phyloP scores from a whole-genome alignment of 768 basidiomycete genomes.

The Phaeotremella fagi region DNA sequence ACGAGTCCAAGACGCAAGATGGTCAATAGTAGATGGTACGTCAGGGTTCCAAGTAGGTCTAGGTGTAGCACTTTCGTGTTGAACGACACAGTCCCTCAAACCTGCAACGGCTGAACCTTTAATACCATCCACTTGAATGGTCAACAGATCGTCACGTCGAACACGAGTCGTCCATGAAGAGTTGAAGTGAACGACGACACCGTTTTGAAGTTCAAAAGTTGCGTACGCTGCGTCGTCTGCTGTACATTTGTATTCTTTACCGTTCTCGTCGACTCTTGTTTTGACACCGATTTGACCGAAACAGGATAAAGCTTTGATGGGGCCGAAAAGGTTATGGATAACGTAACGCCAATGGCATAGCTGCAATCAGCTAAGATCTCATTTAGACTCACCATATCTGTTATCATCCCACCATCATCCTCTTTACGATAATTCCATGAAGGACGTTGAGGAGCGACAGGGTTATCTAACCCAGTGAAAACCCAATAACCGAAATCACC shows the following conservation, averaged over 20 bases:
- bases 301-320: constrained; percentile 19
- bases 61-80: constrained; percentile 20
- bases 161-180: constrained; percentile 20
- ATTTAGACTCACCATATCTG: too few relatives aligned
- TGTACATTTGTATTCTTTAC: constrained; percentile 20
- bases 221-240: constrained; percentile 22
- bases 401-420: constrained; percentile 23
- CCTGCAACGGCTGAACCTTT: constrained; percentile 19
- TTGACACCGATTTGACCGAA: constrained; percentile 16
- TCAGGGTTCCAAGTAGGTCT: constrained; percentile 26
- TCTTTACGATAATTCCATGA: constrained; percentile 25
- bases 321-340: constrained; percentile 23
- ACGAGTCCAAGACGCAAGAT: constrained; percentile 15
- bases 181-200: constrained; percentile 22
- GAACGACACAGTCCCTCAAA: constrained; percentile 21
- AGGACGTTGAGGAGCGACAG: constrained; percentile 17
- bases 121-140: constrained; percentile 22
- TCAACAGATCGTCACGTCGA: constrained; percentile 19
- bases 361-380: too few relatives aligned
- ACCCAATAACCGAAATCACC: constrained; percentile 30
- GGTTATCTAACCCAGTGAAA: constrained; percentile 18
- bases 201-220: constrained; percentile 22
- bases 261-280: constrained; percentile 12
- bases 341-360: constrained; percentile 27
- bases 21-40: constrained; percentile 18